Conservation (phyloP, 225 moss, liverwort and hornwort species). For the Marchantia polymorpha region DNA sequence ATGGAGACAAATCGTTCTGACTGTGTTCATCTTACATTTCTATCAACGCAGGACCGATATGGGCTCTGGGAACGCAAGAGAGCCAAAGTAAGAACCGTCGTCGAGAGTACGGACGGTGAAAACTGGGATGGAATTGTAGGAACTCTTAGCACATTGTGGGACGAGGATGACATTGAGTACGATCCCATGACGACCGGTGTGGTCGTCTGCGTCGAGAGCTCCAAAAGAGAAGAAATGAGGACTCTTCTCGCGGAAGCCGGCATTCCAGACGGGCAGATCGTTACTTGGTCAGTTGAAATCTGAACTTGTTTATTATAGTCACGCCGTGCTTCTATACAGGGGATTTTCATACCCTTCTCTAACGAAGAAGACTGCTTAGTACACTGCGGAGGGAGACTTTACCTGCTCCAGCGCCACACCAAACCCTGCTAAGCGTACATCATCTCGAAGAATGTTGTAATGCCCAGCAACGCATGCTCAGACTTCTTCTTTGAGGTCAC, state of each 20-base stretch:
- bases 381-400: neutral
- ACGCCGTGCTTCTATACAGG: neutral
- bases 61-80: slow-evolving; percentile 49
- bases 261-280: slow-evolving; percentile 64
- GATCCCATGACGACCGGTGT: slow-evolving; percentile 73
- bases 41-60: slow-evolving; percentile 46
- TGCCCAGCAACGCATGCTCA: no score
- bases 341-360: neutral
- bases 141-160: slow-evolving; percentile 58
- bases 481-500: no score
- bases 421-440: no score
- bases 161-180: slow-evolving; percentile 88
- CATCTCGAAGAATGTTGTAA: no score
- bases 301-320: neutral
- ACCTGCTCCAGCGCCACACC: no score
- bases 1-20: no score
- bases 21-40: no score
- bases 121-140: slow-evolving; percentile 71
- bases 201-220: slow-evolving; percentile 69
- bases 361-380: neutral
- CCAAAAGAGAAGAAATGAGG: slow-evolving; percentile 52
- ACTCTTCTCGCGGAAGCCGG: slow-evolving; percentile 74
- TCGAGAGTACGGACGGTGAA: slow-evolving; percentile 55
- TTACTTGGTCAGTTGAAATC: slow-evolving; percentile 51
- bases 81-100: slow-evolving; percentile 65